phyloP scores from a whole-genome alignment of 2,329 filamentous ascomycete species.

The Dactylonectria estremocensis region DNA sequence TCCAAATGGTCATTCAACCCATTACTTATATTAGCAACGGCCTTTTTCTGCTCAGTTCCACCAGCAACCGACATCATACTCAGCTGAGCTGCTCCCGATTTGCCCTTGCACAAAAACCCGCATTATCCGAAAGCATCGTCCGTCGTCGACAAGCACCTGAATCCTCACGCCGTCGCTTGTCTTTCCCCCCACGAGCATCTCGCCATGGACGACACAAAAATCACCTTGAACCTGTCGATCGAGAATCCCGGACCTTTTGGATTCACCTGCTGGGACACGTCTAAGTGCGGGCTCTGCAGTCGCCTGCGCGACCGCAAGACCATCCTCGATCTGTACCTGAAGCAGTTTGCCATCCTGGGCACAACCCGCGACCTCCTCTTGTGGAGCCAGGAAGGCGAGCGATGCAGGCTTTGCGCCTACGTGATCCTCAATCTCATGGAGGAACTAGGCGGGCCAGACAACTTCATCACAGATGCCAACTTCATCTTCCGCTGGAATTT shows the following conservation, averaged over 20 bases:
- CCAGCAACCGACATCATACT: too few relatives aligned
- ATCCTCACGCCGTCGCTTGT: too few relatives aligned
- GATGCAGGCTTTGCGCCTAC: constrained; percentile 20
- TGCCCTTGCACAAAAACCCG: too few relatives aligned
- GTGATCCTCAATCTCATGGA: constrained; percentile 8
- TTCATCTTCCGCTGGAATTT: constrained; percentile 17
- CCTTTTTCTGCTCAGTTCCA: too few relatives aligned
- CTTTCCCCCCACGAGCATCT: not conserved
- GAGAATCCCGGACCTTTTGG: not conserved
- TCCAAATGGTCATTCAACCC: too few relatives aligned
- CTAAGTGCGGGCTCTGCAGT: constrained; percentile 19
- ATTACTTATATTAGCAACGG: too few relatives aligned
- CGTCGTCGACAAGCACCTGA: not conserved
- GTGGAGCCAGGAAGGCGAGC: constrained; percentile 18
- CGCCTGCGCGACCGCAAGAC: constrained; percentile 3
- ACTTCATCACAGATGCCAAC: constrained; percentile 16
- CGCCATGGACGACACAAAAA: not conserved
- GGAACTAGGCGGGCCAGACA: constrained; percentile 8
- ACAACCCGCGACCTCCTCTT: constrained; percentile 8
- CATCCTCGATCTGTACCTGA: constrained; percentile 2
- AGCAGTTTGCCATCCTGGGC: constrained; percentile 1
- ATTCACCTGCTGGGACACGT: constrained; percentile 17
- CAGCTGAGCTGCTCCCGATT: too few relatives aligned
- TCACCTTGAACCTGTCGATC: not conserved
- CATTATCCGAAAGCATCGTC: not conserved